These are phyloP conservation scores for Paramecium tetraurelia DNA, from an alignment of 73 alveolate species.

Conservation along the genomic window DNA sequence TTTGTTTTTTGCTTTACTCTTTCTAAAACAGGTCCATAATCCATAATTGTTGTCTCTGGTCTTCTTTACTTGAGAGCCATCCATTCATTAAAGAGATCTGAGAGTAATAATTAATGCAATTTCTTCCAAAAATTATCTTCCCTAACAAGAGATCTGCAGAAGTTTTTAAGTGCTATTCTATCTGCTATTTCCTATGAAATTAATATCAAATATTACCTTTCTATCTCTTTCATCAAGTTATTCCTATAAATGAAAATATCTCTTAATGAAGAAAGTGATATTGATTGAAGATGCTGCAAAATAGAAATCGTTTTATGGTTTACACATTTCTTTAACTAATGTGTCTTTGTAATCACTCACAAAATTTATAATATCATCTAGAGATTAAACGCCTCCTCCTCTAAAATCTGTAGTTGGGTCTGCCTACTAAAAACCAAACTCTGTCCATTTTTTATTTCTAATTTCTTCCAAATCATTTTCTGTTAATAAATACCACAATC, in stretches of 20 bases:
- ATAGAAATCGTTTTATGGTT: conserved; percentile 54
- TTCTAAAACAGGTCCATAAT: background rate
- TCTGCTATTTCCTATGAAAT: background rate
- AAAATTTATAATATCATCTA: conserved; percentile 71
- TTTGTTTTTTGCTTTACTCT: background rate
- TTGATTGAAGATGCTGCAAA: conserved; percentile 62
- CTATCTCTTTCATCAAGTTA: conserved; percentile 41
- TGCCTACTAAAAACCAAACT: conserved; percentile 73
- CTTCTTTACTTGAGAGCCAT: background rate
- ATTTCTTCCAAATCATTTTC: conserved; percentile 18
- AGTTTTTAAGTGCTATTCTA: conserved; percentile 9
- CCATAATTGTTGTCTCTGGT: conserved; percentile 40
- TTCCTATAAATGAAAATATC: conserved; percentile 42
- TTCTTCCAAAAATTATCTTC: conserved; percentile 40
- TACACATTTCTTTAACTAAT: conserved; percentile 64
- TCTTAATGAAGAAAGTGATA: conserved; percentile 47
- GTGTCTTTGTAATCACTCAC: conserved; percentile 62
- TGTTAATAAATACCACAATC: conserved; percentile 45
- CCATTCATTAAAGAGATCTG: background rate
- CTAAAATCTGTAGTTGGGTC: conserved; percentile 82
- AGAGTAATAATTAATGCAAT: background rate
- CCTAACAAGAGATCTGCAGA: background rate
- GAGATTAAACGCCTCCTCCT: conserved; percentile 79
- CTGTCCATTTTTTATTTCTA: conserved; percentile 69
- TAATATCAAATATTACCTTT: background rate